A percentile compares a stretch with the other conserved stretches of the same genome.
These are phyloP conservation scores for Penicillium psychrofluorescens DNA, from an alignment of 495 filamentous ascomycete genomes.

Conservation along the genomic window DNA sequence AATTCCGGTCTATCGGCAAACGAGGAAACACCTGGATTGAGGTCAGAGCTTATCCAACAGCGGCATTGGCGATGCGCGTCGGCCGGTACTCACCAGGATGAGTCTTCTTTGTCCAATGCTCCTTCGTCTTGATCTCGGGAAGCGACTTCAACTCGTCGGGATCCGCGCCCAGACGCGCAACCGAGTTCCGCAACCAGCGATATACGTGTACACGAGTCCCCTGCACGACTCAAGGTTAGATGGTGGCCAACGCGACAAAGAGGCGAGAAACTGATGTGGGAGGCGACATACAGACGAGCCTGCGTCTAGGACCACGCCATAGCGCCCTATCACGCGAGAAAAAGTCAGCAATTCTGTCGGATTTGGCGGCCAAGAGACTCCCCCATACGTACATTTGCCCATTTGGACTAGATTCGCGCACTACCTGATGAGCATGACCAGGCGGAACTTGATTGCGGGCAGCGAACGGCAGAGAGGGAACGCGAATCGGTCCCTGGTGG, in stretches of 20 bases:
- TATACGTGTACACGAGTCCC: slow-evolving; percentile 94
- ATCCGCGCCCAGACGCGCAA: slow-evolving; percentile 55
- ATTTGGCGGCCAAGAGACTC: neutral
- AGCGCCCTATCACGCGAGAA: slow-evolving; percentile 37
- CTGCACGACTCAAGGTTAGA: slow-evolving; percentile 20
- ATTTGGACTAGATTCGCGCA: slow-evolving; percentile 25
- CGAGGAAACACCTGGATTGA: slow-evolving; percentile 65
- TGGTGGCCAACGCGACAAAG: neutral
- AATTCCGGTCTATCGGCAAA: slow-evolving; percentile 70
- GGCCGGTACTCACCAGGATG: slow-evolving; percentile 56
- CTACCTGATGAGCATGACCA: slow-evolving; percentile 28
- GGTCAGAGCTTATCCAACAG: slow-evolving; percentile 1
- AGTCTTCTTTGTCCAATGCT: slow-evolving; percentile 89
- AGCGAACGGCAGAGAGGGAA: slow-evolving; percentile 1
- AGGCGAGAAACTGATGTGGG: too few species aligned
- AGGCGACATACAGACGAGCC: slow-evolving; percentile 53
- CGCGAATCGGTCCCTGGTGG: neutral
- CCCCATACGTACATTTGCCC: slow-evolving; percentile 38
- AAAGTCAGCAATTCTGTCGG: slow-evolving; percentile 2
- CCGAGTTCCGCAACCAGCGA: slow-evolving; percentile 72
- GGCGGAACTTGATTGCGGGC: slow-evolving; percentile 1
- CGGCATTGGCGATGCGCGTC: neutral
- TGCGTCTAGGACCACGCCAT: slow-evolving; percentile 63
- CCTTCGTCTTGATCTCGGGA: slow-evolving; percentile 73
- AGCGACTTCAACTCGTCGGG: slow-evolving; percentile 57